Evolutionary conservation across 148 eudicot genomes (phyloP).

Genomic region (Rhododendron vialii): DNA sequence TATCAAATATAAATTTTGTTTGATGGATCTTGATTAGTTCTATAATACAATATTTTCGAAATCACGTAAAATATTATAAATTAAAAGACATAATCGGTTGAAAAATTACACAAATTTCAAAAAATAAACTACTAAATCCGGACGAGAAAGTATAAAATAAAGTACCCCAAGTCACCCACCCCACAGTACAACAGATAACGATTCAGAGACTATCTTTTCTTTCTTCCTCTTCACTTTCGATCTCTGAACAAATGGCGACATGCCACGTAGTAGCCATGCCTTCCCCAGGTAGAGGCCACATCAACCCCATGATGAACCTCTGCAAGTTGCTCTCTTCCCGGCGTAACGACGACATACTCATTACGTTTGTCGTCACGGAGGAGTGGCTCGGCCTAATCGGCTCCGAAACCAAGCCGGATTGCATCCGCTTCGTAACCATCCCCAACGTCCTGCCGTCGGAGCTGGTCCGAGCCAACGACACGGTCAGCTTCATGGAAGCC

Average conservation of each 20-base stretch:
- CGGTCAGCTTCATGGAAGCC: conserved; percentile 20
- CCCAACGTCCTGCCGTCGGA: conserved; percentile 38
- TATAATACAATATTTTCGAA: too few relatives aligned
- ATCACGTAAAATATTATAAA: too few relatives aligned
- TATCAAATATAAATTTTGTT: too few relatives aligned
- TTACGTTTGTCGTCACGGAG: conserved; percentile 18
- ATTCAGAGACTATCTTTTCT: too few relatives aligned
- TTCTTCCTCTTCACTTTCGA: background rate
- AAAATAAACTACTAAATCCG: too few relatives aligned
- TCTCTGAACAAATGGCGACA: background rate
- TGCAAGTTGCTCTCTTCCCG: conserved; percentile 10
- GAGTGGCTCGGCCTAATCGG: conserved; percentile 28
- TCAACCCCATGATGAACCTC: conserved; percentile 30
- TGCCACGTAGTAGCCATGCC: conserved; percentile 22
- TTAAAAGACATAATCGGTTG: too few relatives aligned
- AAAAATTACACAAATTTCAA: too few relatives aligned
- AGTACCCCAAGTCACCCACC: too few relatives aligned
- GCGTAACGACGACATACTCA: background rate
- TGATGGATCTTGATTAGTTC: too few relatives aligned
- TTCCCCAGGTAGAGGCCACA: conserved; percentile 25
- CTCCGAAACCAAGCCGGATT: conserved; percentile 11
- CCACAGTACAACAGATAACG: too few relatives aligned
- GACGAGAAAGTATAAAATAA: too few relatives aligned
- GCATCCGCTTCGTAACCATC: conserved; percentile 19
- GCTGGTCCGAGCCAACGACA: conserved; percentile 20